Evolutionary conservation across 495 filamentous ascomycete genomes (phyloP), one percentile per base, ranked within the genome.

Genomic region (Endocarpon pusillum): DNA sequence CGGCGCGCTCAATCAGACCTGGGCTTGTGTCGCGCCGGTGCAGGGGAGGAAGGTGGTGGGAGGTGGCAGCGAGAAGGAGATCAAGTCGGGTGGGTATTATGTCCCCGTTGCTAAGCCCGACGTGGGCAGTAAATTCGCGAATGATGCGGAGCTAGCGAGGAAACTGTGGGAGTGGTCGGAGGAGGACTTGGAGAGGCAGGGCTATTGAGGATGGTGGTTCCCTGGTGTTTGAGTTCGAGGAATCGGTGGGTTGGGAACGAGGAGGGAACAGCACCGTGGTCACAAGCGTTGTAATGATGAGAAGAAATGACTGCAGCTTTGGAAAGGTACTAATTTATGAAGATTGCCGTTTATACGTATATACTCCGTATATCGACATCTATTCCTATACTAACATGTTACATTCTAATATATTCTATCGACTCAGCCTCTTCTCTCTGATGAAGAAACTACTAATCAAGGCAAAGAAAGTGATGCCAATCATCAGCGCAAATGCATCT

Each of bases 121-220:
- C 20, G 45, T 44, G 6, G 52, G 54, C 0, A 54, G 45, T 24
- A 44, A 48, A 34, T 48, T 51, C 33, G 62, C 55, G 2, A 52
- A 43, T 21, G 57, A 81, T 44, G 47, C 49, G 1, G 57, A 55
- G 9, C 40, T 76, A 44, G 67, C 59, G 3, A 46, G 40, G 25
- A 54, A 53, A 43, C 45, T 81, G 25, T 78, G 71, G 71, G 67
- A 71, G 7, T 78, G 69, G 71, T 76, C 73, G 1, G 66, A 73
- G 42, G 48, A 44, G 20, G 64, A 72, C 38, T 51, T 75, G 40
- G 45, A 52, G 39, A 42, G 29, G 19, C 41, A 41, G 19, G 47
- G 45, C 6, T 50, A 40, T 36, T 47, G 25, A 38, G 32, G n/a
- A n/a, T n/a, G n/a, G n/a, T n/a, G n/a, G n/a, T n/a, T n/a, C n/a